Base-by-base conservation (phyloP, 306 rosid genomes). In the Casuarina equisetifolia region DNA sequence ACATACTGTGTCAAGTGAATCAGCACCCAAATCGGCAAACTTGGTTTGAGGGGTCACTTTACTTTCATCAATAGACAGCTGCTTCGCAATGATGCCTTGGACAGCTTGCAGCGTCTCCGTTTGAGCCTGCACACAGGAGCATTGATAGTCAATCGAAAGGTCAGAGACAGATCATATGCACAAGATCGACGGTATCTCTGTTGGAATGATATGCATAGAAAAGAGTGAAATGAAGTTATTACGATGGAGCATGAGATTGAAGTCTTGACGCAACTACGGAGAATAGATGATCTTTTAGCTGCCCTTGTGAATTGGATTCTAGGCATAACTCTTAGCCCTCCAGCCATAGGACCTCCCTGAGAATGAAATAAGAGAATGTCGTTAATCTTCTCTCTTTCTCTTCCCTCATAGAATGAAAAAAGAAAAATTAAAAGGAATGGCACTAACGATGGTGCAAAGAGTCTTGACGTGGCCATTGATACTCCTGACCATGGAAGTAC, bases 11-110 rank as follows among this genome's bases (percentile, higher is more conserved):
- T 91, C 93, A 1, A 87, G 85, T 17, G 93, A 89, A 91, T 86
- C 93, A 46, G 91, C 92, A 64, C 93, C 90, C 84, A 91, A 68
- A 53, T 91, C 91, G 9, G 90, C 79, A 83, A 91, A 89, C 82
- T 85, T 91, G 64, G 89, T 89, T 17, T 84, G 74, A 61, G 91
- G 89, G 57, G 85, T 81, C 67, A 89, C 86, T 0, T 82, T 75
- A 71, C 79, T 76, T 83, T 84, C 89, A 19, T 89, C 91, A 13
- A 89, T 79, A 4, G 93, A 91, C 51, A 89, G 89, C 76, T 89
- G 96, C 75, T 87, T 89, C 45, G 90, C 90, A 20, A 87, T 82
- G 43, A 87, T 86, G 84, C 77, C 76, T 80, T 87, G 90, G 3
- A 91, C 93, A 67, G 77, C 82, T 69, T 83, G 76, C 67, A 89